These are phyloP conservation scores for Haplosporangium sp. DNA, from an alignment of 371 early-diverging fungal genomes.

Conservation along the genomic window DNA sequence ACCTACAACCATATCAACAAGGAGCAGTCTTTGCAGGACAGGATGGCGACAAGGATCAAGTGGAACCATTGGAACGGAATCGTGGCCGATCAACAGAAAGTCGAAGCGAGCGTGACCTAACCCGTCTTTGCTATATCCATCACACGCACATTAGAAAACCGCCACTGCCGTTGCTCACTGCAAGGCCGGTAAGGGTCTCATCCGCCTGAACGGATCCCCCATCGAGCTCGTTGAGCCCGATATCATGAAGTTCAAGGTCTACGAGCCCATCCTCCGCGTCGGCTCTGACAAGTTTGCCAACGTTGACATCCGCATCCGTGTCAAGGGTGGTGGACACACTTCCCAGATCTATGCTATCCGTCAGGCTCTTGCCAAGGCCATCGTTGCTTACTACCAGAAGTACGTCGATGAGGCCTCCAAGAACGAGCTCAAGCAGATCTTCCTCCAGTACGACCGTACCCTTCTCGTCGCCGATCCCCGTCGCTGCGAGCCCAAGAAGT, in stretches of 20 bases:
- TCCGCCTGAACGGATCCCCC: constrained; percentile 91
- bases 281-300: constrained; percentile 96
- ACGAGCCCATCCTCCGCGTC: constrained; percentile 97
- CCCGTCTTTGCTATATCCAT: too few relatives aligned
- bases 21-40: too few relatives aligned
- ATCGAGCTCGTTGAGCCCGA: constrained; percentile 96
- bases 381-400: constrained; percentile 99
- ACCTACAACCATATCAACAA: too few relatives aligned
- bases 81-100: too few relatives aligned
- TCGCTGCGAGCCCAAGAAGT: constrained; percentile 99
- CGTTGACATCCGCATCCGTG: constrained; percentile 98
- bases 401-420: constrained; percentile 99
- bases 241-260: constrained; percentile 97
- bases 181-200: constrained; percentile 96
- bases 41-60: too few relatives aligned
- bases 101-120: too few relatives aligned
- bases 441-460: constrained; percentile 98
- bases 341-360: constrained; percentile 98
- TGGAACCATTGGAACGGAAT: too few relatives aligned
- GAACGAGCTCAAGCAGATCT: constrained; percentile 98
- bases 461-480: constrained; percentile 99
- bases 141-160: constrained; percentile 84
- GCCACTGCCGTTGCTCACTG: constrained; percentile 99
- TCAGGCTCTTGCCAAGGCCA: constrained; percentile 99
- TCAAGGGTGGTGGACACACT: constrained; percentile 98